These are phyloP conservation scores for Suhomyces faveliae DNA, from an alignment of 805 yeast species.

Conservation along the genomic window DNA sequence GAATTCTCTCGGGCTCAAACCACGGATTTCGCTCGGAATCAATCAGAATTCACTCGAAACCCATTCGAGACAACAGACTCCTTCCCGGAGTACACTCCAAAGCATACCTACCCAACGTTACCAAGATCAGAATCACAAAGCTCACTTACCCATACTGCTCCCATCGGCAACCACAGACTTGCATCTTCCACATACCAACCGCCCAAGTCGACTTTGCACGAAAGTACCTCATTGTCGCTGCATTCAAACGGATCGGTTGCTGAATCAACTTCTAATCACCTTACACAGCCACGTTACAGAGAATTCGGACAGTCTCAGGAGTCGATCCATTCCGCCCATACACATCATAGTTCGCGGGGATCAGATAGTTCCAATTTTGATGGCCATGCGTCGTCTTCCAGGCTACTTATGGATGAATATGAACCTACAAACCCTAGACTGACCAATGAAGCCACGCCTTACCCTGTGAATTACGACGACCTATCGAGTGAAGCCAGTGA, in stretches of 20 bases:
- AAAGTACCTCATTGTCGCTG: neutral
- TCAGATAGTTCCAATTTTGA: neutral
- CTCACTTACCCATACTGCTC: slow-evolving; percentile 4
- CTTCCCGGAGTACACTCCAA: neutral
- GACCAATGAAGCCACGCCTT: neutral
- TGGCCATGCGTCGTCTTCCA: neutral
- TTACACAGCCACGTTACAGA: neutral
- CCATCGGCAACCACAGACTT: neutral
- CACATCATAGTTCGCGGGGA: neutral
- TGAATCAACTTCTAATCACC: neutral
- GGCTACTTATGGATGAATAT: neutral
- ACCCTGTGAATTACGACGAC: slow-evolving; percentile 1
- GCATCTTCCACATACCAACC: neutral
- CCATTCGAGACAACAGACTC: neutral
- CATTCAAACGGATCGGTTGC: neutral
- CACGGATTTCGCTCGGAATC: too few relatives aligned
- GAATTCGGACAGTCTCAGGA: neutral
- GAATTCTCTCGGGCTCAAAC: too few relatives aligned
- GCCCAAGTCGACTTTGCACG: neutral
- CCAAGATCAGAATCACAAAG: slow-evolving; percentile 8
- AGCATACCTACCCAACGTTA: neutral
- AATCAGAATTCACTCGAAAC: neutral
- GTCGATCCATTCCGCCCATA: neutral
- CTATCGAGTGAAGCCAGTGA: neutral
- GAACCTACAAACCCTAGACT: neutral